Conservation (phyloP, 495 filamentous ascomycete species). For the Sphaerosporella brunnea region DNA sequence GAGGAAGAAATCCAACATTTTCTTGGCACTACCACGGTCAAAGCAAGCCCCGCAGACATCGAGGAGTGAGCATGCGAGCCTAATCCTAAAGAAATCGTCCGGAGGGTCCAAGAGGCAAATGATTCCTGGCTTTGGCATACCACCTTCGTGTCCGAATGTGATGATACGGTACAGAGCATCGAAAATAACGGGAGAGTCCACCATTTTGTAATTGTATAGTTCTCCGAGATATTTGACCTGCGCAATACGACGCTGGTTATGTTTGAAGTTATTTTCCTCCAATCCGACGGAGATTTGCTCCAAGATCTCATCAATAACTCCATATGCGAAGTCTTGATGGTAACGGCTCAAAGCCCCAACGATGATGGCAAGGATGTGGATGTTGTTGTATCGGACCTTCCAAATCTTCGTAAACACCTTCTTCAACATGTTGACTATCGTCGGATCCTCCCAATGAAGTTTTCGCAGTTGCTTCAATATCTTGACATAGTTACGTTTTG, state of each 20-base stretch:
- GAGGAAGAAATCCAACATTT: slow-evolving; percentile 96
- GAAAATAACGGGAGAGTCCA: slow-evolving; percentile 90
- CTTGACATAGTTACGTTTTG: slow-evolving; percentile 81
- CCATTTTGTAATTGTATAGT: slow-evolving; percentile 94
- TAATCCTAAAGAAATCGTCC: slow-evolving; percentile 91
- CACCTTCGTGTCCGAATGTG: slow-evolving; percentile 73
- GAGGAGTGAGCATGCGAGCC: slow-evolving; percentile 70
- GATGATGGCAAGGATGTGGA: slow-evolving; percentile 87
- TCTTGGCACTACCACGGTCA: slow-evolving; percentile 78
- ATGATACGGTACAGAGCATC: slow-evolving; percentile 88
- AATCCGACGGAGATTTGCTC: slow-evolving; percentile 78
- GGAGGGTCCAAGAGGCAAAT: slow-evolving; percentile 62
- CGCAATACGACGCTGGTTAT: slow-evolving; percentile 86
- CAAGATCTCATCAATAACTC: slow-evolving; percentile 72
- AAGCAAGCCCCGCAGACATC: slow-evolving; percentile 96
- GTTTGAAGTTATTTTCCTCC: slow-evolving; percentile 93
- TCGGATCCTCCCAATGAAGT: slow-evolving; percentile 88
- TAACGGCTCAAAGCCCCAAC: slow-evolving; percentile 74
- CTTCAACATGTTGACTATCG: slow-evolving; percentile 58
- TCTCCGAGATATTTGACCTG: slow-evolving; percentile 95
- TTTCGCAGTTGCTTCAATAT: slow-evolving; percentile 83
- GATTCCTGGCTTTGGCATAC: slow-evolving; percentile 60
- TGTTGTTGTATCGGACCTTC: slow-evolving; percentile 94
- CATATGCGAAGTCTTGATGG: slow-evolving; percentile 75
- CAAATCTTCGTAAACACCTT: slow-evolving; percentile 90